These are phyloP conservation scores for Rhododendron molle DNA, from an alignment of 148 eudicot species.

Conservation along the genomic window DNA sequence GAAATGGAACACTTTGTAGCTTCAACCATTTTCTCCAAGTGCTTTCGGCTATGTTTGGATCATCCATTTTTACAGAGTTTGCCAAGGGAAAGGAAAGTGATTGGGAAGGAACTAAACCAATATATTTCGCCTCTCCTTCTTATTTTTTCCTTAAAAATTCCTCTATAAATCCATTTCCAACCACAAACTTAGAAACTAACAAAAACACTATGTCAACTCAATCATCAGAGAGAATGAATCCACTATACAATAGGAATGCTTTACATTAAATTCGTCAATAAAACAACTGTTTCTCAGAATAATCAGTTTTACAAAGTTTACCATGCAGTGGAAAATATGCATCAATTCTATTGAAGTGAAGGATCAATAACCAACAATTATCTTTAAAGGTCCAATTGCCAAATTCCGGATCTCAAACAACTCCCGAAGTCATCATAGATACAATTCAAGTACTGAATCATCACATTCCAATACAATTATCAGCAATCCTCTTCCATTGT, in stretches of 20 bases:
- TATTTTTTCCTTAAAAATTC: background rate
- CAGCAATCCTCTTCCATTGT: background rate
- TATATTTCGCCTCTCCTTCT: background rate
- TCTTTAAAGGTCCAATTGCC: background rate
- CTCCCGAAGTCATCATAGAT: background rate
- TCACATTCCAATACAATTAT: background rate
- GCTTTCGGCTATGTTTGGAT: background rate
- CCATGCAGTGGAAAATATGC: no score
- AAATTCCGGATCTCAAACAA: background rate
- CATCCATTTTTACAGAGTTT: background rate
- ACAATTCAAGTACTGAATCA: background rate
- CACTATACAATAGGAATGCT: background rate
- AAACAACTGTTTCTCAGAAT: background rate
- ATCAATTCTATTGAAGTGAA: no score
- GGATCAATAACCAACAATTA: background rate
- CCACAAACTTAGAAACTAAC: background rate
- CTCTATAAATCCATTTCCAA: background rate
- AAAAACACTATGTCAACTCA: background rate
- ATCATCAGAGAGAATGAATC: background rate
- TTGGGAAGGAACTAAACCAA: background rate
- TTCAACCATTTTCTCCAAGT: background rate
- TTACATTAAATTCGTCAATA: background rate
- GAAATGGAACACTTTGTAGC: background rate
- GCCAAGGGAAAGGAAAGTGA: background rate
- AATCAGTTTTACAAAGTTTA: background rate